These are phyloP conservation scores for Sarcocystis neurona DNA, from an alignment of 169 alveolate genomes.

Conservation along the genomic window DNA sequence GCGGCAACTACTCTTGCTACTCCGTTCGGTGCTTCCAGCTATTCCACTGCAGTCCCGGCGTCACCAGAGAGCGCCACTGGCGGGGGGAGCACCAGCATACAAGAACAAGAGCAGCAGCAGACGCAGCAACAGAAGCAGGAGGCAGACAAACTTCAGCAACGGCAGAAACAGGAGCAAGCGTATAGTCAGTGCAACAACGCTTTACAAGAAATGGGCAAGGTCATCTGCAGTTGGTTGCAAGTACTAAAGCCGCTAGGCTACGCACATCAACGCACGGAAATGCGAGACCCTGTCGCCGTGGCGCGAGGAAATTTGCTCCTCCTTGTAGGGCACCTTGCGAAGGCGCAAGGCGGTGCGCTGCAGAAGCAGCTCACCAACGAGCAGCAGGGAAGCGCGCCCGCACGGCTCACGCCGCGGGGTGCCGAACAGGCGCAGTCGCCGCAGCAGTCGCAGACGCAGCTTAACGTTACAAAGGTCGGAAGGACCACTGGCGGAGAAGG, in stretches of 20 bases:
- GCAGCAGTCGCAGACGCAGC: background rate
- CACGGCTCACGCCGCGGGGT: background rate
- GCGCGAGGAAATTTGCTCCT: slow-evolving; percentile 7
- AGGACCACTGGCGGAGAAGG: background rate
- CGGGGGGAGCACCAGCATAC: background rate
- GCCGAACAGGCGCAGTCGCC: background rate
- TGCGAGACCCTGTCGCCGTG: background rate
- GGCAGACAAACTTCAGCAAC: background rate
- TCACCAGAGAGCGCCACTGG: background rate
- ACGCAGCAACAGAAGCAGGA: background rate
- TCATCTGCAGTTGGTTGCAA: background rate
- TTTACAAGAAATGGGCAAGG: no score
- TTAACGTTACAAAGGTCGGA: background rate
- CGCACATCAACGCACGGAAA: background rate
- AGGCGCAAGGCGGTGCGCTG: slow-evolving; percentile 18
- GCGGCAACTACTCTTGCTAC: background rate
- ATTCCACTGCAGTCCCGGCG: background rate
- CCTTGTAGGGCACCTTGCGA: background rate
- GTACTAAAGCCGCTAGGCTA: background rate
- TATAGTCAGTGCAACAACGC: no score
- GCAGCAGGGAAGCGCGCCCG: background rate
- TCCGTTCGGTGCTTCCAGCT: no score
- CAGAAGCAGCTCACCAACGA: background rate
- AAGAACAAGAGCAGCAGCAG: background rate
- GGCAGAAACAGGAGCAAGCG: background rate